Percentiles rank a stretch among this genome's conserved stretches.
phyloP scores from a whole-genome alignment of 2,329 filamentous ascomycete genomes.

The Phialophora macrospora region DNA sequence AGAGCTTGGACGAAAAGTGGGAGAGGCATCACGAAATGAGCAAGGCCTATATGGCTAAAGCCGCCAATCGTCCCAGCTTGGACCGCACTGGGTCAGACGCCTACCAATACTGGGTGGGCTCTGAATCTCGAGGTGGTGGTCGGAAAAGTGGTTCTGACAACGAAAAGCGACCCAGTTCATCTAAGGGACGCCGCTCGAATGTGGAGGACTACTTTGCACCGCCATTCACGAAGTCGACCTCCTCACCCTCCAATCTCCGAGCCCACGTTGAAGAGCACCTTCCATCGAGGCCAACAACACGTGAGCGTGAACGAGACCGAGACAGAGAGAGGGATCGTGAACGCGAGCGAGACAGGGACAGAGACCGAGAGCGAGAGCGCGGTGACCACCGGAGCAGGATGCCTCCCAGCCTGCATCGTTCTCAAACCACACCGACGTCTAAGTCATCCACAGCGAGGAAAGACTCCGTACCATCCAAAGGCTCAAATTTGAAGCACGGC shows the following conservation, averaged over 20 bases:
- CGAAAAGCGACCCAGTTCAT: conserved; percentile 41
- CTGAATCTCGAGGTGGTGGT: conserved; percentile 21
- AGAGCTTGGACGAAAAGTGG: conserved; percentile 41
- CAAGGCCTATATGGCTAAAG: conserved; percentile 47
- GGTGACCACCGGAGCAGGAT: conserved; percentile 38
- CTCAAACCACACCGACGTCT: conserved; percentile 42
- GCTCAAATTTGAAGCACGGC: conserved; percentile 45
- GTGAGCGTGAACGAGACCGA: conserved; percentile 21
- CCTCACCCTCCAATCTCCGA: conserved; percentile 41
- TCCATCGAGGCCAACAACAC: conserved; percentile 18
- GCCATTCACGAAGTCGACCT: conserved; percentile 44
- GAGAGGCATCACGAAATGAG: conserved; percentile 43
- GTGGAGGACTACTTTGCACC: conserved; percentile 39
- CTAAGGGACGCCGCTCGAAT: conserved; percentile 44
- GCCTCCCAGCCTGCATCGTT: conserved; percentile 42
- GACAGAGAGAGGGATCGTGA: conserved; percentile 28
- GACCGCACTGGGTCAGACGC: conserved; percentile 28
- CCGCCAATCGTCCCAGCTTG: conserved; percentile 29
- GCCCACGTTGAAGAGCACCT: conserved; percentile 34
- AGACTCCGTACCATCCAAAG: conserved; percentile 41
- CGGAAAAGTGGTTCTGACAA: conserved; percentile 38
- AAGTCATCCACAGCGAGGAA: conserved; percentile 40
- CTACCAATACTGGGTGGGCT: conserved; percentile 29
- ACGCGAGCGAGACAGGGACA: conserved; percentile 23
- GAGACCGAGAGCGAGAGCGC: conserved; percentile 25